Percentiles rank a stretch among this genome's conserved stretches.
Evolutionary conservation across 257 asterid species (phyloP).

Genomic region (Solanum medicagineum): DNA sequence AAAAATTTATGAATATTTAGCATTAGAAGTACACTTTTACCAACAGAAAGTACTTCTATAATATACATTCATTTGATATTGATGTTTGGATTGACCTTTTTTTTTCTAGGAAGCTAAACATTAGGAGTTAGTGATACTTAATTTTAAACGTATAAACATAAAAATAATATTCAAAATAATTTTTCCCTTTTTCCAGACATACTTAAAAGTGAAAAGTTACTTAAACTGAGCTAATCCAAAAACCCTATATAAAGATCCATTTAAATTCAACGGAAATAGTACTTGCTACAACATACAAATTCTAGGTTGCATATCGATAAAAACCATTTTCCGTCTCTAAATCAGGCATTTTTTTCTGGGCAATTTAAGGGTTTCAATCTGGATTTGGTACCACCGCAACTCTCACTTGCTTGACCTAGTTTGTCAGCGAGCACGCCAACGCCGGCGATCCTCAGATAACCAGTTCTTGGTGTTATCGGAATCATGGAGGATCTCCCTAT

Average conservation of each 20-base stretch:
- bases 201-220: too few relatives aligned
- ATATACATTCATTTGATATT: background rate
- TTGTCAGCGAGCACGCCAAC: background rate
- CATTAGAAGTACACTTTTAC: background rate
- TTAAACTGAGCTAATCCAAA: too few relatives aligned
- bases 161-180: too few relatives aligned
- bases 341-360: background rate
- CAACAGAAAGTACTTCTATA: background rate
- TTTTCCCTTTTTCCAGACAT: too few relatives aligned
- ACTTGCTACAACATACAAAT: background rate
- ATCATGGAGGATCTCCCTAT: conserved; percentile 44
- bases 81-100: background rate
- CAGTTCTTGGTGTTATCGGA: background rate
- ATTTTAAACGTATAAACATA: too few relatives aligned
- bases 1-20: background rate
- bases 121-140: background rate
- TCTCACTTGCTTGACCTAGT: background rate
- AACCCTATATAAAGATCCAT: too few relatives aligned
- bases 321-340: background rate
- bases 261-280: too few relatives aligned
- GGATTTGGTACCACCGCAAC: background rate
- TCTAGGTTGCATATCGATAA: background rate
- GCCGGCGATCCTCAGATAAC: background rate
- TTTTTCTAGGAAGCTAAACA: background rate
- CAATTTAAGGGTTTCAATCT: background rate